These are phyloP conservation scores for Blastobotrys persicus DNA, from an alignment of 1,139 yeast species.

Conservation along the genomic window DNA sequence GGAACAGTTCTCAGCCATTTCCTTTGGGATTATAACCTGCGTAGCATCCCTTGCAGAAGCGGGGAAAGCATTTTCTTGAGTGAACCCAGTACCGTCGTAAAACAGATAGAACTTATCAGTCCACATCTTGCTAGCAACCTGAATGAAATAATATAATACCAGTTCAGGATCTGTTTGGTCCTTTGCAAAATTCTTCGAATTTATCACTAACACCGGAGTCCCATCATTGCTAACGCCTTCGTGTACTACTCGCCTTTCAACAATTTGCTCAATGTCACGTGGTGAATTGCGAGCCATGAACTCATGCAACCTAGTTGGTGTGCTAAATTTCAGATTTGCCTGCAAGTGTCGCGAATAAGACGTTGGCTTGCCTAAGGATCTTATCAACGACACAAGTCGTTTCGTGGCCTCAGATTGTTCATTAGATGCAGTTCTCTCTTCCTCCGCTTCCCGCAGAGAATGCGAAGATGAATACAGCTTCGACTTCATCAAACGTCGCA, in stretches of 20 bases:
- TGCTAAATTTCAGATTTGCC: constrained; percentile 14
- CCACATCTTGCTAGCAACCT: constrained; percentile 73
- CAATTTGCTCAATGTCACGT: constrained; percentile 48
- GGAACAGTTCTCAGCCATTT: constrained; percentile 53
- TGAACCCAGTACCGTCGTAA: constrained; percentile 67
- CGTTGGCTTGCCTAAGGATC: constrained; percentile 29
- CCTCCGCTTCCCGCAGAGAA: not conserved
- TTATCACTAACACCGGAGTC: constrained; percentile 61
- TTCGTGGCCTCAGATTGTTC: constrained; percentile 25
- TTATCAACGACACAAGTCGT: constrained; percentile 25
- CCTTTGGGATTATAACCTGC: constrained; percentile 43
- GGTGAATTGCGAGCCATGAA: constrained; percentile 70
- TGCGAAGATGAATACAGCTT: constrained; percentile 2
- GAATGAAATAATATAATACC: constrained; percentile 60
- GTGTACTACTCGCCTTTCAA: constrained; percentile 51
- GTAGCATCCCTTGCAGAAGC: constrained; percentile 22
- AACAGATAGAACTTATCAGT: constrained; percentile 61
- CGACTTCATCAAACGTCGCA: constrained; percentile 18
- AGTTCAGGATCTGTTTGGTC: constrained; percentile 52
- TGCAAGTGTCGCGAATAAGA: constrained; percentile 15
- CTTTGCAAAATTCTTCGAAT: constrained; percentile 46
- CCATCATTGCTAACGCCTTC: constrained; percentile 73
- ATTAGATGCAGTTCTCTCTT: constrained; percentile 7
- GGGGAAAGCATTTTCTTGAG: constrained; percentile 40
- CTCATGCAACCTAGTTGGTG: constrained; percentile 51